Evolutionary conservation across 2,329 filamentous ascomycete genomes (phyloP), one percentile per base, ranked within the genome.

Genomic region (Xylaria sp.): DNA sequence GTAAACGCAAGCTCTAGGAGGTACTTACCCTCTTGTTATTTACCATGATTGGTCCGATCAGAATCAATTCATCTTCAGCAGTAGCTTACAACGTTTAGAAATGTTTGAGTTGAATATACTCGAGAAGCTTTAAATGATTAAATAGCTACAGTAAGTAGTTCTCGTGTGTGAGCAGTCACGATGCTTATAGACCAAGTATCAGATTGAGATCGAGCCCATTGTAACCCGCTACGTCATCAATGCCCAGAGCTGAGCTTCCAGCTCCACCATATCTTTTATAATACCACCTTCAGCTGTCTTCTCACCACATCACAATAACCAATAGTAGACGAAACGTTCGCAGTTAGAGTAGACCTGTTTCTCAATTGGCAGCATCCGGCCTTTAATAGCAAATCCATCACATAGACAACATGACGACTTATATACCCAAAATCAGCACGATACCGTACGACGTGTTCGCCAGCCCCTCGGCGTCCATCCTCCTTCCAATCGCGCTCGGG

Each of bases 401-500:
- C 30, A 11, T 17, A 11, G 19, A 59, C 17, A 85, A 69, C 53
- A 97, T 96, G 93, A 94, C 92, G 11, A 90, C 92, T 70, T 91
- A 92, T 79, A 88, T 96, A 68, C 90, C 92, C n/a, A 90, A 88
- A 47, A 81, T 97, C 71, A 94, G 65, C 71, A 93, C 72, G 54
- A 85, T 97, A 19, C 93, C 93, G 1, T 82, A 85, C 55, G 83
- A 87, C 72, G 81, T 94, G 71, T 94, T 97, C 79, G 85, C 89
- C 75, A 90, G 88, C 77, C 89, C 92, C 4, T 90, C 92, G 7
- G 85, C 88, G 32, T 92, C 93, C 19, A 88, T 96, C 69, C 86
- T 97, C 47, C 84, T 97, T 1, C 94, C 93, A 45, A 84, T 97
- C 57, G 85, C 86, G 4, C 81, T 93, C 4, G 94, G 93, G 48